These are phyloP conservation scores for Pseudogymnoascus sp. DNA, from an alignment of 2,329 filamentous ascomycete genomes.

Conservation along the genomic window DNA sequence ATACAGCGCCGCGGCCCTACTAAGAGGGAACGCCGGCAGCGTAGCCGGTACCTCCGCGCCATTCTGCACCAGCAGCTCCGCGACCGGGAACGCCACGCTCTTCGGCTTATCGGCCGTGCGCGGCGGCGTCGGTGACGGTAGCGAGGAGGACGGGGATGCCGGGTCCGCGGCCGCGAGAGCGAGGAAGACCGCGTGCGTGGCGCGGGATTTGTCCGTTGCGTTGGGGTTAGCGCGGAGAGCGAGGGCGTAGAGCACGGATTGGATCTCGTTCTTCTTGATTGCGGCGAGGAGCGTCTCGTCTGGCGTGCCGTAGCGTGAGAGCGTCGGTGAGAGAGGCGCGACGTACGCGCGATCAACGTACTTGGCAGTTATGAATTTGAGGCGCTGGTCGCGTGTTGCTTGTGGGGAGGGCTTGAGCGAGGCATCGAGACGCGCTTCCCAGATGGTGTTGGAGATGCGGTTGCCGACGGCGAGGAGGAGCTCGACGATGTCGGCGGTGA, in stretches of 20 bases:
- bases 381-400: constrained; percentile 78
- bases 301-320: constrained; percentile 68
- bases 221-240: constrained; percentile 85
- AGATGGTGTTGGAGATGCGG: constrained; percentile 90
- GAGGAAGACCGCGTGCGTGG: constrained; percentile 82
- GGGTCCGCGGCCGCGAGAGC: constrained; percentile 90
- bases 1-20: constrained; percentile 72
- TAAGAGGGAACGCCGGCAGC: constrained; percentile 76
- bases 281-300: constrained; percentile 87
- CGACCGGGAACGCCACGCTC: constrained; percentile 71
- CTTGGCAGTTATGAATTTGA: constrained; percentile 93
- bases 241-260: constrained; percentile 84
- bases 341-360: constrained; percentile 82
- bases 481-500: constrained; percentile 95
- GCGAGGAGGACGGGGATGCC: constrained; percentile 55
- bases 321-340: constrained; percentile 65
- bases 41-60: constrained; percentile 76
- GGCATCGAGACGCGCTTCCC: constrained; percentile 79
- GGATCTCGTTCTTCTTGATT: constrained; percentile 94
- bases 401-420: constrained; percentile 65
- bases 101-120: constrained; percentile 39
- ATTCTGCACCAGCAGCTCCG: constrained; percentile 88
- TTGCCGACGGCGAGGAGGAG: constrained; percentile 88
- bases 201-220: constrained; percentile 73
- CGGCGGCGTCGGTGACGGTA: constrained; percentile 34